Base-by-base conservation (phyloP, 2,329 filamentous ascomycete species). In the Stagonosporopsis cucurbitacearum region DNA sequence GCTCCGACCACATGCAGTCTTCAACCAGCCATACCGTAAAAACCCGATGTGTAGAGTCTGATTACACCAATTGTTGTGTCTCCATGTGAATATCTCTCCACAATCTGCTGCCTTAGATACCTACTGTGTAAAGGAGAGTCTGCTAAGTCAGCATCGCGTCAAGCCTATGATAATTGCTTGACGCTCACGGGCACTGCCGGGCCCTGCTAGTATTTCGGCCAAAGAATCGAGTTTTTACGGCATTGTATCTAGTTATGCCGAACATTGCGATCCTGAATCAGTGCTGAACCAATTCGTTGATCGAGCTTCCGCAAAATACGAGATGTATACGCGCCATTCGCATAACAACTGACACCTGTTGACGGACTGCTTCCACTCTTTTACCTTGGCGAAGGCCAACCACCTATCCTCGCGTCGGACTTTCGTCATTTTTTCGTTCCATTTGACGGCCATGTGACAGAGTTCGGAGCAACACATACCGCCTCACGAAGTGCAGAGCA, bases 311-410 rank as follows among this genome's bases (percentile, higher is more conserved):
- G 23, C 40, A 17, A 44, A 37, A 32, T 9, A 7, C 23, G 19
- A 3, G 6, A 25, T 22, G 19, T 4, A 45, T 19, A 20, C 41
- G 33, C 25, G n/a, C 35, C 26, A 52, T 33, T 28, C 40, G 25
- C 17, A 20, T 41, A 32, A 32, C 33, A 44, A 23, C 30, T 8
- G 40, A 43, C 40, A 32, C 23, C 23, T 43, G 23, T 43, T n/a
- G 22, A 8, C 7, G 2, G 30, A 15, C 20, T 4, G 7, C 12
- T 26, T 25, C 19, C 41, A 20, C 35, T 28, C 9, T 40, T 20
- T 26, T 6, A 33, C 15, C 11, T 40, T 19, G 35, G 33, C 49
- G 33, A 45, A 40, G 40, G 36, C 22, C 37, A 53, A 53, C 50
- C 43, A 43, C 50, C 50, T 23, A 32, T 30, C 22, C 40, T 36